phyloP scores from a whole-genome alignment of 2,329 filamentous ascomycete genomes.

The Lanzia echinophila region DNA sequence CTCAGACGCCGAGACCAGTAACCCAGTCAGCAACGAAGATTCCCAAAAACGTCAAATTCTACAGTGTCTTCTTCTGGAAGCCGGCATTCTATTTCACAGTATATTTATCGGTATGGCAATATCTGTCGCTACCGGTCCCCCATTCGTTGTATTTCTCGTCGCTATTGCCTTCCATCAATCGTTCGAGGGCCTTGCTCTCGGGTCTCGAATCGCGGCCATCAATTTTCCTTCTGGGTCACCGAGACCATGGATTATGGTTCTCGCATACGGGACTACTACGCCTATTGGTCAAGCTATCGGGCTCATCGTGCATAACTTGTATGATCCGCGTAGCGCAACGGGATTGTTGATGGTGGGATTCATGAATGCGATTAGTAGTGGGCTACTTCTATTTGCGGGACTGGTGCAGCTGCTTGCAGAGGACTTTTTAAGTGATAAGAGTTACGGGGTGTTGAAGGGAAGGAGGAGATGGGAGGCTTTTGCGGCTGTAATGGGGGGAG shows the following conservation, averaged over 20 bases:
- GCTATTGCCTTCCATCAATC: constrained; percentile 82
- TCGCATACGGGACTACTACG: constrained; percentile 70
- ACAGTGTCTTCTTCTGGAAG: constrained; percentile 74
- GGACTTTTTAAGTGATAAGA: constrained; percentile 71
- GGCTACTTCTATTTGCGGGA: constrained; percentile 73
- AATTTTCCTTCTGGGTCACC: constrained; percentile 67
- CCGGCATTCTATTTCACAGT: constrained; percentile 78
- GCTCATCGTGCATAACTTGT: constrained; percentile 67
- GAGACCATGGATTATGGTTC: constrained; percentile 74
- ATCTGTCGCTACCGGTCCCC: constrained; percentile 71
- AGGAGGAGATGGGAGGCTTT: constrained; percentile 55
- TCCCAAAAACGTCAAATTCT: constrained; percentile 61
- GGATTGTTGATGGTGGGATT: constrained; percentile 77
- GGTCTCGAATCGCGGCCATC: constrained; percentile 76
- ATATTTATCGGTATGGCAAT: constrained; percentile 85
- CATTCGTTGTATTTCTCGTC: constrained; percentile 72
- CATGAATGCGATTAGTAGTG: constrained; percentile 80
- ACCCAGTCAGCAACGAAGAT: constrained; percentile 37
- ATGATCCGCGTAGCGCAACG: constrained; percentile 69
- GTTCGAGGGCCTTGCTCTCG: constrained; percentile 81
- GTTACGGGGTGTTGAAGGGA: constrained; percentile 53
- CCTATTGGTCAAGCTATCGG: constrained; percentile 81
- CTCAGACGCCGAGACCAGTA: constrained; percentile 22
- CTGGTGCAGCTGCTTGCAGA: constrained; percentile 79
- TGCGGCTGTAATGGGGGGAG: constrained; percentile 51